Base-by-base conservation (phyloP, 139 green algal genomes). In the Closterium sp. region DNA sequence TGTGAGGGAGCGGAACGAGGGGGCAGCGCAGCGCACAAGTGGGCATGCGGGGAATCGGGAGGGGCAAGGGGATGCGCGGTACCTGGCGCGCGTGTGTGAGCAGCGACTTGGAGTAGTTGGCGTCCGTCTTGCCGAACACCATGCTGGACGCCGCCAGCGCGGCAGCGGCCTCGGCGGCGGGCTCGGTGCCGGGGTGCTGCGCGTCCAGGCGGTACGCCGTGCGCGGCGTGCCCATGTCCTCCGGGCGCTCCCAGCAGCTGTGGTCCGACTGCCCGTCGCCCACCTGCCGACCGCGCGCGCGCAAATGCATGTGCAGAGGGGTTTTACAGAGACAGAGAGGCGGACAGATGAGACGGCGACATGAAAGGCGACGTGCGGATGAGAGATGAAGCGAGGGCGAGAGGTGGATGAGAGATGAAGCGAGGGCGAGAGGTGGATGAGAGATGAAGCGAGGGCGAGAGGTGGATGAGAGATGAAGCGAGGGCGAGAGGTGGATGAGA, bases 221-320 rank as follows among this genome's bases (percentile, higher is more conserved):
- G 36, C 90, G 86, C 33, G 33, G 33, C 30, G 90, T 93, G 87
- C 9, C 12, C 90, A 92, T 91, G 31, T 88, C 30, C 87, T 93
- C 86, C 19, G 90, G 90, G 33, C 90, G 90, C 36, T 31, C 30
- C 86, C 90, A 93, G 66, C 90, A 84, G 83, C 83, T 76, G 89
- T 91, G 89, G n/a, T 91, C 89, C 31, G 66, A 89, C 5, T 91
- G n/a, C 69, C 89, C 89, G 25, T 91, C 89, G 69, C 89, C 89
- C 30, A 91, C 89, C 66, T 91, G 87, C 32, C 55, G 55, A 76
- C 0, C 16, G 0, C 55, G 55, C 55, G 25, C 16, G 25, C 16
- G 30, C n/a, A 89, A 76, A 88, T n/a, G n/a, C n/a, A n/a, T n/a
- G n/a, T n/a, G n/a, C n/a, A n/a, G n/a, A n/a, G n/a, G n/a, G n/a